A percentile compares a stretch with the other conserved stretches of the same genome.
These are phyloP conservation scores for Erodium moschatum DNA, from an alignment of 441 rosid species.

Conservation along the genomic window DNA sequence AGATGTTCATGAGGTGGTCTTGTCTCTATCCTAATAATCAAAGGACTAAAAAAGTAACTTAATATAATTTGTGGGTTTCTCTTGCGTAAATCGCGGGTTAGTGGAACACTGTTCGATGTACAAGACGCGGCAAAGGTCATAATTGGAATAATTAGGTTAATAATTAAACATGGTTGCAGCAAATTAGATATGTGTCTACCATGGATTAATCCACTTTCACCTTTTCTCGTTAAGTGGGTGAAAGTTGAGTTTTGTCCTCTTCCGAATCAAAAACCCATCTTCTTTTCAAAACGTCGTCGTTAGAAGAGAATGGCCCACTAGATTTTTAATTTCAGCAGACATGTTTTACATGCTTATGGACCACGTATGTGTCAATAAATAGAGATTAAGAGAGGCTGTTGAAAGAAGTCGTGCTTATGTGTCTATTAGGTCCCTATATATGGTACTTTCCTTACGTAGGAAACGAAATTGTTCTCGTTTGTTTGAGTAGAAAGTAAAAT, in stretches of 20 bases:
- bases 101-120: not conserved
- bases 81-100: constrained; percentile 6
- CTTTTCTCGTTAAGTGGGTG: not conserved
- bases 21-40: not conserved
- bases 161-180: constrained; percentile 3
- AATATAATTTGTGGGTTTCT: constrained; percentile 2
- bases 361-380: no score
- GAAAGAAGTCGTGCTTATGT: no score
- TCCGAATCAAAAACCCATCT: not conserved
- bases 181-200: not conserved
- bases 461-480: no score
- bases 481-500: no score
- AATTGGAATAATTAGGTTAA: constrained; percentile 3
- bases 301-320: no score
- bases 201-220: not conserved
- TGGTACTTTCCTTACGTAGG: no score
- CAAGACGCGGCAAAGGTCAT: constrained; percentile 4
- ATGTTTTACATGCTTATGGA: no score
- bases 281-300: no score
- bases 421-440: no score
- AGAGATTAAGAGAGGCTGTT: no score
- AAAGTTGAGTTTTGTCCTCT: constrained; percentile 8
- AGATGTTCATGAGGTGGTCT: no score
- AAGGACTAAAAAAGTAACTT: not conserved
- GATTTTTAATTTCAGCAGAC: no score